Evolutionary conservation across 2,329 filamentous ascomycete species (phyloP).

Genomic region (Fusarium brachygibbosum): DNA sequence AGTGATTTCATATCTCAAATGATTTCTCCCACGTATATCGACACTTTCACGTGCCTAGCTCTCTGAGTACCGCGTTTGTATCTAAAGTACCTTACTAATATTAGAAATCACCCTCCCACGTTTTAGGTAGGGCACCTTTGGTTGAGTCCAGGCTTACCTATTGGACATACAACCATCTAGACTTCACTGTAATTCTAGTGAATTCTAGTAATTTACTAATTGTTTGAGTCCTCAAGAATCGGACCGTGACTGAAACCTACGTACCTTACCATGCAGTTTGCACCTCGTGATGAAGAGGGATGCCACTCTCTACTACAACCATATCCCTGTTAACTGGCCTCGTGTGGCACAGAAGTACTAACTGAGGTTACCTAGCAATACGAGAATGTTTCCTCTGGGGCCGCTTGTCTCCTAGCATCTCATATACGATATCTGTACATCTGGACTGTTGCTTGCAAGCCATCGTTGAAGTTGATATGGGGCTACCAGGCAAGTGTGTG

Average conservation of each 20-base stretch:
- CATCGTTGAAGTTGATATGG: neutral
- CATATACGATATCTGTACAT: neutral
- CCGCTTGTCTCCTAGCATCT: neutral
- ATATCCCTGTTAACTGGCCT: neutral
- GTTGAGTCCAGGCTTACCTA: neutral
- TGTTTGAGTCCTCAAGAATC: neutral
- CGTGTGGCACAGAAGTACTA: neutral
- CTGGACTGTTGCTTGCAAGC: neutral
- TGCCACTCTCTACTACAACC: neutral
- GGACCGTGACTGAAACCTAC: constrained; percentile 4
- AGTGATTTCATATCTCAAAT: neutral
- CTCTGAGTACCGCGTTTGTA: neutral
- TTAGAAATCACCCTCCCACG: neutral
- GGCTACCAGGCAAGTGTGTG: neutral
- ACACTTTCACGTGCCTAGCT: neutral
- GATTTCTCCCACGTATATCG: neutral
- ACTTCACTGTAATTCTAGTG: constrained; percentile 17
- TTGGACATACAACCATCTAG: constrained; percentile 4
- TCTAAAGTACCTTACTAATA: neutral
- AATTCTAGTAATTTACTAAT: neutral
- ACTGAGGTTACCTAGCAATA: neutral
- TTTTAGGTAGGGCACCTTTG: neutral
- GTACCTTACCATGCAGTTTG: neutral
- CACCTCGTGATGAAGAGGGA: neutral
- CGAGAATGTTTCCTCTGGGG: neutral